Percentiles rank a stretch among this genome's conserved stretches.
These are phyloP conservation scores for Aquilaria agallochum DNA, from an alignment of 441 rosid species.

Conservation along the genomic window DNA sequence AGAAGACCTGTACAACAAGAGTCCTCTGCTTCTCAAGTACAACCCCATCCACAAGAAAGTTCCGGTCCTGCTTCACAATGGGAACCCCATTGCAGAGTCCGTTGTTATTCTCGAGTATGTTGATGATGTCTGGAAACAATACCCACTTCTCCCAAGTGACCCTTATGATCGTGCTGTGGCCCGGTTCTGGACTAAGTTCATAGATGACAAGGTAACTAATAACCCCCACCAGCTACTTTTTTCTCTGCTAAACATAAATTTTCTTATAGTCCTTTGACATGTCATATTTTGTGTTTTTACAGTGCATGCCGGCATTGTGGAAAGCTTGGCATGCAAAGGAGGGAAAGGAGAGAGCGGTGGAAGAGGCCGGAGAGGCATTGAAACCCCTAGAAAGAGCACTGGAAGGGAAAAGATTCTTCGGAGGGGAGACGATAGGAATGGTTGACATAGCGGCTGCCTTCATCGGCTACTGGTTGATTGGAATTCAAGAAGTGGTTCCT, in stretches of 20 bases:
- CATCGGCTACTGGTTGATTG: constrained; percentile 25
- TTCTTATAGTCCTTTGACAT: no score
- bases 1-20: not conserved
- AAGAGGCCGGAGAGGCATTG: no score
- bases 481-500: constrained; percentile 16
- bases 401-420: constrained; percentile 15
- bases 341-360: no score
- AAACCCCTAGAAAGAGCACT: no score
- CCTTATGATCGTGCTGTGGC: not conserved
- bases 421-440: constrained; percentile 38
- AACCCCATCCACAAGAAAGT: constrained; percentile 8
- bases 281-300: not conserved
- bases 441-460: constrained; percentile 32
- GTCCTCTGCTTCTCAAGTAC: constrained; percentile 1
- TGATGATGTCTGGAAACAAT: not conserved
- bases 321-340: constrained; percentile 13
- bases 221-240: no score
- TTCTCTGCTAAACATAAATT: no score
- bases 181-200: constrained; percentile 1
- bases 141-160: not conserved
- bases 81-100: constrained; percentile 10
- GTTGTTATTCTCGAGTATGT: constrained; percentile 3
- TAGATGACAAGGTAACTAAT: not conserved
- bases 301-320: constrained; percentile 26
- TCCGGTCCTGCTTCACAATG: constrained; percentile 11